Evolutionary conservation across 495 filamentous ascomycete genomes (phyloP), one percentile per base, ranked within the genome.

Genomic region (Penicillium psychrofluorescens): DNA sequence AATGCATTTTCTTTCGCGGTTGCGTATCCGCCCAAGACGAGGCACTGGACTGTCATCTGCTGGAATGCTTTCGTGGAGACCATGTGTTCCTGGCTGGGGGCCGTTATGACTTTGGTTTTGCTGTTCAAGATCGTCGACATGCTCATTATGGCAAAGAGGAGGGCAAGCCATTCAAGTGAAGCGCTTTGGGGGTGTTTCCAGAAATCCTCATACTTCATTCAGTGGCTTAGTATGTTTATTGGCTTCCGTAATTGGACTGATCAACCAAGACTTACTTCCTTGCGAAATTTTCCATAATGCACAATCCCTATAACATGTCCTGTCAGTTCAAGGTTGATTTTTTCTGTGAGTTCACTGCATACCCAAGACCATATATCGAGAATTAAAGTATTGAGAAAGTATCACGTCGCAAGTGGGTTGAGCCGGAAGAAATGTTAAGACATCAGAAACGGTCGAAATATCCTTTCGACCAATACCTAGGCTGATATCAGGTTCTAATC

Each of bases 331-430:
- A 22, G 22, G 22, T 4, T 6, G 22, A 6, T 22, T 22, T 22
- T 22, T 0, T 29, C 8, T 9, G 12, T 27, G 14, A 4, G n/a
- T 15, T 13, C 32, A 9, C 6, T 36, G 11, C 37, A 22, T 31
- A 35, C 41, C 39, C 9, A 49, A 66, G 36, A 75, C 38, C 44
- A 47, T 56, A 12, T 68, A 58, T 3, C 61, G 65, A 11, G 71
- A 71, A 45, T 66, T 66, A 50, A 79, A 74, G 50, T 75, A 76
- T 36, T 64, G 59, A 48, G 66, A 66, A 36, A 75, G 64, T 29
- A 77, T 42, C 40, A 63, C 49, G 38, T 71, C 70, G 16, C 66
- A 59, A 6, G 70, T 47, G 0, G 53, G 22, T 31, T 61, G 63
- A 10, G 59, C 41, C 14, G 75, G 68, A 8, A 77, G 49, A 34